Conservation (phyloP, 164 flowering plant genomes). For the Protea cynaroides region DNA sequence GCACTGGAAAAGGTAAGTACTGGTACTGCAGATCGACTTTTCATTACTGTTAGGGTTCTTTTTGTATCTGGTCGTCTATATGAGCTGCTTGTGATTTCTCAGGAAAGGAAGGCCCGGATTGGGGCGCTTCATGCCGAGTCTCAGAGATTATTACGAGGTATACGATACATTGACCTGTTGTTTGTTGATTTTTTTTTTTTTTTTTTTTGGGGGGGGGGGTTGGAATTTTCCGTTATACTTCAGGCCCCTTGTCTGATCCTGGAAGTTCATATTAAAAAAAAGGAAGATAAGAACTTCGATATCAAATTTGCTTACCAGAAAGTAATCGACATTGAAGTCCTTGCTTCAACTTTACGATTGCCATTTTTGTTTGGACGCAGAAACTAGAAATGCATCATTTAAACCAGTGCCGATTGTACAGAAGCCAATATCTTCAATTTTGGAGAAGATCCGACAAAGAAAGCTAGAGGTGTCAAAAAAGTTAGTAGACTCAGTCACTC, state of each 20-base stretch:
- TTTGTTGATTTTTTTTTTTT: too few species aligned
- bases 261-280: not conserved
- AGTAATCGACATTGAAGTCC: not conserved
- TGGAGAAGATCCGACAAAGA: slow-evolving; percentile 78
- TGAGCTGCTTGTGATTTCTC: slow-evolving; percentile 12
- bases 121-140: slow-evolving; percentile 66
- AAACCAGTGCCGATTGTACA: slow-evolving; percentile 57
- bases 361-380: slow-evolving; percentile 25
- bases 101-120: slow-evolving; percentile 56
- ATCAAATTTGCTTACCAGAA: not conserved
- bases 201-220: too few species aligned
- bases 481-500: slow-evolving; percentile 31
- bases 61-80: not conserved
- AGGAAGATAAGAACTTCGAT: not conserved
- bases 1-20: slow-evolving; percentile 54
- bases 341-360: not conserved
- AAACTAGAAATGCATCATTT: slow-evolving; percentile 68
- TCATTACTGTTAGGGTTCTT: not conserved
- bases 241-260: not conserved
- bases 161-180: too few species aligned
- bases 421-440: slow-evolving; percentile 75
- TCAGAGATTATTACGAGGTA: slow-evolving; percentile 61
- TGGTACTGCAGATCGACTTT: not conserved
- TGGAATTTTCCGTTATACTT: too few species aligned
- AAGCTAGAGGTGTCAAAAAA: slow-evolving; percentile 61